phyloP scores from a whole-genome alignment of 2,329 filamentous ascomycete species.

The Ophiocordyceps camponoti-leonardi region DNA sequence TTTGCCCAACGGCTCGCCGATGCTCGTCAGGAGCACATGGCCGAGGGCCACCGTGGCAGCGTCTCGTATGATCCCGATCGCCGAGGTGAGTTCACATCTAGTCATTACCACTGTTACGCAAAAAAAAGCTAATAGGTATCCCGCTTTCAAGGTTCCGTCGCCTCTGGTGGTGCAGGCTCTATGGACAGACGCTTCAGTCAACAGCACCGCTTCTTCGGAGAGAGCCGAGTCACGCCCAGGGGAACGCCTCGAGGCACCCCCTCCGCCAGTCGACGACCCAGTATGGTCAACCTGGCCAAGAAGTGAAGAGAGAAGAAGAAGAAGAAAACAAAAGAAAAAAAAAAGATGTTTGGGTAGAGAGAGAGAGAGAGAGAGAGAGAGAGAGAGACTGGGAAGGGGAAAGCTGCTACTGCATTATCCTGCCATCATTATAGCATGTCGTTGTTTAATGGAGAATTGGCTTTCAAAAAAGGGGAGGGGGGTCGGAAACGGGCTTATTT shows the following conservation, averaged over 20 bases:
- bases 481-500: too few relatives aligned
- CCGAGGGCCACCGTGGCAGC: conserved; percentile 13
- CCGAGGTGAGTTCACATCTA: conserved; percentile 15
- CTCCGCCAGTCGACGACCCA: conserved; percentile 15
- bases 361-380: too few relatives aligned
- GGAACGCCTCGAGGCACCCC: conserved; percentile 20
- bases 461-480: not conserved
- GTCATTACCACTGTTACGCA: too few relatives aligned
- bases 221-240: conserved; percentile 21
- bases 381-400: too few relatives aligned
- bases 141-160: conserved; percentile 8
- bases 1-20: conserved; percentile 47
- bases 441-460: not conserved
- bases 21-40: conserved; percentile 14
- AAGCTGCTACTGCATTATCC: too few relatives aligned
- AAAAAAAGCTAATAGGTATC: not conserved
- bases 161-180: conserved; percentile 5
- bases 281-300: conserved; percentile 6
- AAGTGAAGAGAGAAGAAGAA: too few relatives aligned
- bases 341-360: too few relatives aligned
- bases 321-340: too few relatives aligned
- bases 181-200: conserved; percentile 17
- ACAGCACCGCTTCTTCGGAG: conserved; percentile 22
- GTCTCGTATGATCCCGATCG: conserved; percentile 9
- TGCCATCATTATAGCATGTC: not conserved